These are phyloP conservation scores for Glycine tomentella DNA, from an alignment of 306 rosid species.

Conservation along the genomic window DNA sequence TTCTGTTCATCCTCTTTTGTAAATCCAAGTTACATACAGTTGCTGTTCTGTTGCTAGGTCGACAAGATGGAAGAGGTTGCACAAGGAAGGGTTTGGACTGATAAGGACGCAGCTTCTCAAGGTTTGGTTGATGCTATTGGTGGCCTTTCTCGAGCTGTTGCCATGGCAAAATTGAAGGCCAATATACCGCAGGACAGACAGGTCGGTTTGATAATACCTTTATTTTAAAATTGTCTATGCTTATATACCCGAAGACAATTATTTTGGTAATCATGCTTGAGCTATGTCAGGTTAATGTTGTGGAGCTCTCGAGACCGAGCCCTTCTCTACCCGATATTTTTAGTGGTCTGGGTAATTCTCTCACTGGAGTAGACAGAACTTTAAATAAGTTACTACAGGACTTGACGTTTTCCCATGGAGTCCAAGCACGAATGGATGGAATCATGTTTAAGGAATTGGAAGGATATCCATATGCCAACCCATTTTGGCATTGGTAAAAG, in stretches of 20 bases:
- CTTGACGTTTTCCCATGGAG: slow-evolving; percentile 68
- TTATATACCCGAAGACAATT: background rate
- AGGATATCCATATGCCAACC: slow-evolving; percentile 69
- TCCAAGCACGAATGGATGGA: slow-evolving; percentile 95
- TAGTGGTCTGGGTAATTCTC: slow-evolving; percentile 70
- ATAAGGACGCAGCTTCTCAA: slow-evolving; percentile 78
- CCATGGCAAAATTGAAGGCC: slow-evolving; percentile 91
- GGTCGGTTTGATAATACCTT: slow-evolving; percentile 52
- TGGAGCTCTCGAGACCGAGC: slow-evolving; percentile 83
- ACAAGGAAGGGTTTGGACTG: slow-evolving; percentile 95
- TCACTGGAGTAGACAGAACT: slow-evolving; percentile 73
- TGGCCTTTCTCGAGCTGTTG: slow-evolving; percentile 89
- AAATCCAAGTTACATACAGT: slow-evolving; percentile 24
- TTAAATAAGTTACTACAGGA: slow-evolving; percentile 65
- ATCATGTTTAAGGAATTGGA: slow-evolving; percentile 83
- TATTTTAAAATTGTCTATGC: background rate
- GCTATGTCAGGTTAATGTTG: slow-evolving; percentile 72
- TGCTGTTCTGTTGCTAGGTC: slow-evolving; percentile 56
- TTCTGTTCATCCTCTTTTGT: slow-evolving; percentile 18
- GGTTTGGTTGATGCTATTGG: slow-evolving; percentile 95
- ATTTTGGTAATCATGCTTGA: slow-evolving; percentile 32
- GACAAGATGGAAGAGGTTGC: slow-evolving; percentile 97
- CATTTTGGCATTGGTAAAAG: slow-evolving; percentile 66
- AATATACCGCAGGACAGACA: slow-evolving; percentile 83
- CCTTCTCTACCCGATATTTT: slow-evolving; percentile 77